Conservation (phyloP, 805 yeast species). For the Metschnikowia henanensis region DNA sequence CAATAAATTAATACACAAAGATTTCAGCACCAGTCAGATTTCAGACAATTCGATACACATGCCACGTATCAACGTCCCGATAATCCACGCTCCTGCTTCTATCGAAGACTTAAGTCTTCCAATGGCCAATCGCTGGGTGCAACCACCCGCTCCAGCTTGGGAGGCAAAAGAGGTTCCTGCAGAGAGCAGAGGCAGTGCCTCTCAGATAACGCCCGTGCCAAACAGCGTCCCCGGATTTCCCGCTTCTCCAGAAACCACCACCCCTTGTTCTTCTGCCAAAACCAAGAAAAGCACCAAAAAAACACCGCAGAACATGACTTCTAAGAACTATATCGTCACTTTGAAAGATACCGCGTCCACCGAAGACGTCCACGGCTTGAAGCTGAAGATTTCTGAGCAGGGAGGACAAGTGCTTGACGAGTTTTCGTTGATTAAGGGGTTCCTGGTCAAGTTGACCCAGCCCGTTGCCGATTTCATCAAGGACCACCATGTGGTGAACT, state of each 20-base stretch:
- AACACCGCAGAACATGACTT: slow-evolving; percentile 3
- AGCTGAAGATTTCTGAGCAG: slow-evolving; percentile 46
- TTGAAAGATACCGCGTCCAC: slow-evolving; percentile 46
- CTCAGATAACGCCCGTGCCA: not conserved
- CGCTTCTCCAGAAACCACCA: not conserved
- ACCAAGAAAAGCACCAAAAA: not conserved
- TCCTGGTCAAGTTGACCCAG: slow-evolving; percentile 57
- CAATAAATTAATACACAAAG: too few relatives aligned
- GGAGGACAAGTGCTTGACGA: slow-evolving; percentile 67
- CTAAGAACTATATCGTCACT: slow-evolving; percentile 43
- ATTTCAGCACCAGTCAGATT: too few relatives aligned
- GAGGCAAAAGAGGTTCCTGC: not conserved
- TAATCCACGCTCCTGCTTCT: not conserved
- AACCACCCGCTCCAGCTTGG: not conserved
- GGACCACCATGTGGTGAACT: slow-evolving; percentile 51
- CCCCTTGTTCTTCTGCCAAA: not conserved
- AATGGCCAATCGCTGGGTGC: not conserved
- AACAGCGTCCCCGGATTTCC: not conserved
- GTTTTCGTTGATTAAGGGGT: slow-evolving; percentile 66
- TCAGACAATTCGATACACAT: too few relatives aligned
- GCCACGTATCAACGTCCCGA: not conserved
- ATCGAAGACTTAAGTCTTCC: not conserved
- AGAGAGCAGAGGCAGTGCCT: not conserved
- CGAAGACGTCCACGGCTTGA: slow-evolving; percentile 41
- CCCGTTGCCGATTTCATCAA: slow-evolving; percentile 48